phyloP scores from a whole-genome alignment of 2,329 filamentous ascomycete genomes.

The Exophiala sp. region DNA sequence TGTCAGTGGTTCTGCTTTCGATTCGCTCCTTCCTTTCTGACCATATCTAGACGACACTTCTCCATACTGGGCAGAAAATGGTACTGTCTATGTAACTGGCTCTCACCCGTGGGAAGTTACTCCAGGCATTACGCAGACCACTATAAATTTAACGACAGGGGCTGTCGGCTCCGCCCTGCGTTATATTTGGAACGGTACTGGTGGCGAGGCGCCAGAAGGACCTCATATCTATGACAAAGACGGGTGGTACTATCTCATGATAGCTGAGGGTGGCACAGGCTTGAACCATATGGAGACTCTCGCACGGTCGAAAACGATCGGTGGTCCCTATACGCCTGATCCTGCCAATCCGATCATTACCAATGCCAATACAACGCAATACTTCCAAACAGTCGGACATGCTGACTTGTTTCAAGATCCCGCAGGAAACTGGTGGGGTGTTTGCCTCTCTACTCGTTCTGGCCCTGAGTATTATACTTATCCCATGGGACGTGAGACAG shows the following conservation, averaged over 20 bases:
- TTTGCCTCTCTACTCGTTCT: background rate
- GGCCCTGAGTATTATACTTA: background rate
- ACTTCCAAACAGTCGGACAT: constrained; percentile 55
- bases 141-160: constrained; percentile 32
- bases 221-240: constrained; percentile 34
- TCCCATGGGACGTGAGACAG: background rate
- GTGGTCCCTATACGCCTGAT: constrained; percentile 42
- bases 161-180: background rate
- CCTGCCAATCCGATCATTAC: constrained; percentile 43
- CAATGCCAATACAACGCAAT: constrained; percentile 35
- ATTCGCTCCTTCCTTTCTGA: too few relatives aligned
- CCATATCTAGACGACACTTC: constrained; percentile 45
- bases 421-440: constrained; percentile 41
- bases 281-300: constrained; percentile 31
- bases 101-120: constrained; percentile 29
- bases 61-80: constrained; percentile 56
- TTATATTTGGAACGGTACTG: constrained; percentile 49
- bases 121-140: constrained; percentile 14
- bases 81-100: constrained; percentile 48
- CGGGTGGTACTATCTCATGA: constrained; percentile 33
- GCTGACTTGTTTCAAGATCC: constrained; percentile 55
- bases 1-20: constrained; percentile 23
- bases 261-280: constrained; percentile 30
- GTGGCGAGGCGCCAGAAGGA: constrained; percentile 35
- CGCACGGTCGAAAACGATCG: constrained; percentile 30